phyloP scores from a whole-genome alignment of 768 basidiomycete genomes.

The Coprinopsis strossmayeri region DNA sequence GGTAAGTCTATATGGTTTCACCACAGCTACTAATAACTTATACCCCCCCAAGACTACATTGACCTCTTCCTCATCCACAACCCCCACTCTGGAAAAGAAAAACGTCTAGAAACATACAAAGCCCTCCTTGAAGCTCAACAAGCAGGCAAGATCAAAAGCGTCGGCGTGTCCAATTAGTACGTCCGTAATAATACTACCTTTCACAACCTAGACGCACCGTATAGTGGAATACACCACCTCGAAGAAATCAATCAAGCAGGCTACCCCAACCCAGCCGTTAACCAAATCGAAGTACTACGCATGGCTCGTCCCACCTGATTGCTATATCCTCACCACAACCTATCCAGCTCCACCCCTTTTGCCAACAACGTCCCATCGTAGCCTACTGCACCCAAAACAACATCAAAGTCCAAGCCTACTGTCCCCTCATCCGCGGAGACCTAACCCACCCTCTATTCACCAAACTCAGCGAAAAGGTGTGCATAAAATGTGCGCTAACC shows the following conservation, averaged over 20 bases:
- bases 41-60: constrained; percentile 24
- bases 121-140: constrained; percentile 58
- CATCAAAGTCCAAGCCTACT: constrained; percentile 70
- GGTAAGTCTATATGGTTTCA: constrained; percentile 3
- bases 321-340: not conserved
- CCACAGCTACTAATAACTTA: not conserved
- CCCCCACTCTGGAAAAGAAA: constrained; percentile 54
- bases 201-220: not conserved
- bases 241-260: constrained; percentile 66
- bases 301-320: not conserved
- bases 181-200: constrained; percentile 16
- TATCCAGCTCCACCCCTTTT: constrained; percentile 67
- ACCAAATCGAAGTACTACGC: constrained; percentile 66
- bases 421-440: constrained; percentile 62
- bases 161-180: constrained; percentile 86
- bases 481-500: too few relatives aligned
- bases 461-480: constrained; percentile 58
- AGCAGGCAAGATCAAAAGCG: constrained; percentile 58
- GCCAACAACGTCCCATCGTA: constrained; percentile 76
- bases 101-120: constrained; percentile 65
- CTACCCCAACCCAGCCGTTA: constrained; percentile 61
- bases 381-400: constrained; percentile 58
- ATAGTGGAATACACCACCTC: constrained; percentile 61
- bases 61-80: constrained; percentile 65
- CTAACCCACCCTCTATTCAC: constrained; percentile 49